phyloP scores from a whole-genome alignment of 2,329 filamentous ascomycete species.

The Calonectria fujianensis region DNA sequence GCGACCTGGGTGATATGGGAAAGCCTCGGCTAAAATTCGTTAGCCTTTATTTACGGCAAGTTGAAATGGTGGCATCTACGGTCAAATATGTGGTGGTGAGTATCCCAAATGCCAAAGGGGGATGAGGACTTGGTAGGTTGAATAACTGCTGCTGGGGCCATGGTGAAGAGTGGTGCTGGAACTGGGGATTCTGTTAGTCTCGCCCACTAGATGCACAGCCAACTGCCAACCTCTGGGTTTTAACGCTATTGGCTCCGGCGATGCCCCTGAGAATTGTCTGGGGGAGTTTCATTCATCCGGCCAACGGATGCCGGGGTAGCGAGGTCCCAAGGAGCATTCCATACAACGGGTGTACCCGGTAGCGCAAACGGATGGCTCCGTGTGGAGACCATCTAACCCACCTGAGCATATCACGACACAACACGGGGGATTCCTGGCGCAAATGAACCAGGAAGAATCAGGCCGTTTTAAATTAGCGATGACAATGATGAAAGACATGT shows the following conservation, averaged over 20 bases:
- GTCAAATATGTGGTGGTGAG: slow-evolving; percentile 59
- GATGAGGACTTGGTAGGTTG: slow-evolving; percentile 10
- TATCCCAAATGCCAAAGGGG: slow-evolving; percentile 58
- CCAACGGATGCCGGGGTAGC: neutral
- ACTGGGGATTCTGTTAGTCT: neutral
- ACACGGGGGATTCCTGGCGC: neutral
- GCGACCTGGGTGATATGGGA: slow-evolving; percentile 36
- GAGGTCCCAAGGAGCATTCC: too few species aligned
- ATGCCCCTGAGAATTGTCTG: too few species aligned
- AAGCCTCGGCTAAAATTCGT: slow-evolving; percentile 27
- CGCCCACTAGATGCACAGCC: neutral
- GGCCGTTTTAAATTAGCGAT: neutral
- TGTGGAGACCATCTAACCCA: neutral
- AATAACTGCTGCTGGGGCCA: slow-evolving; percentile 33
- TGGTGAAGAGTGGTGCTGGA: slow-evolving; percentile 16
- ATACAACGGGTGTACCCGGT: too few species aligned
- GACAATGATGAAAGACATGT: neutral
- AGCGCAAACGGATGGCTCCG: neutral
- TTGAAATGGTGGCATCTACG: slow-evolving; percentile 45
- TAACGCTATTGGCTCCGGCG: slow-evolving; percentile 1
- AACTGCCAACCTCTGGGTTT: slow-evolving; percentile 2
- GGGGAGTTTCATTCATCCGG: neutral
- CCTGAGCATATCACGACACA: too few species aligned
- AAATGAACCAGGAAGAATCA: neutral
- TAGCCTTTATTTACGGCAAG: neutral